These are phyloP conservation scores for Ogataea paraovalis DNA, from an alignment of 805 yeast genomes.

Conservation along the genomic window DNA sequence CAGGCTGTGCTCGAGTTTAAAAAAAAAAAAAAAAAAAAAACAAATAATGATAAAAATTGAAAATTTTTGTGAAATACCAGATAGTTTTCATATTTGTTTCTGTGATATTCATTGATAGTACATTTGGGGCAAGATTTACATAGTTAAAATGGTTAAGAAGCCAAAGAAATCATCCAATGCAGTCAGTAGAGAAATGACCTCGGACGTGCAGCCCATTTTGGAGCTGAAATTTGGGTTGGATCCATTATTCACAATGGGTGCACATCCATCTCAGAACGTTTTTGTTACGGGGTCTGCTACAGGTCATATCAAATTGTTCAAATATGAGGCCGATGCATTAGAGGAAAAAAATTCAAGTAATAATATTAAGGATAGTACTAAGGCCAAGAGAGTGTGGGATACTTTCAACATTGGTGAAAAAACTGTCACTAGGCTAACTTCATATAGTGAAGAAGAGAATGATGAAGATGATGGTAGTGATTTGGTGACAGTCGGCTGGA, in stretches of 20 bases:
- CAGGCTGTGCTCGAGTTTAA: not conserved
- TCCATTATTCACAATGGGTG: conserved; percentile 71
- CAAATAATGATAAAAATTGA: not conserved
- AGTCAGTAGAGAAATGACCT: conserved; percentile 30
- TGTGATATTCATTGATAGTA: not conserved
- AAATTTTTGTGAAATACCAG: not conserved
- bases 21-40: not conserved
- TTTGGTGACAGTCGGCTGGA: conserved; percentile 53
- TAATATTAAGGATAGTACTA: not conserved
- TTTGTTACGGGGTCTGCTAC: conserved; percentile 73
- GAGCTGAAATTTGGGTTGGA: conserved; percentile 45
- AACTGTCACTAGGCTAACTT: conserved; percentile 1
- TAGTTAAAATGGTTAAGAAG: conserved; percentile 11
- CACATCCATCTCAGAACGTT: conserved; percentile 71
- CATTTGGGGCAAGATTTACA: no score
- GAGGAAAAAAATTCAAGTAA: conserved; percentile 27
- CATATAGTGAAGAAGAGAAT: not conserved
- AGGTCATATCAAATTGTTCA: conserved; percentile 65
- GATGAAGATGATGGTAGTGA: conserved; percentile 26
- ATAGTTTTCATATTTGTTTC: not conserved
- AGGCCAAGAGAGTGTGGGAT: conserved; percentile 32
- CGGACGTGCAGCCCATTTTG: conserved; percentile 38
- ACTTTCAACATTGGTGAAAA: conserved; percentile 22
- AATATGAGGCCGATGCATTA: conserved; percentile 50
- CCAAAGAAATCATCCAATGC: conserved; percentile 2